Evolutionary conservation across 345 rosid species (phyloP), one percentile per base, ranked within the genome.

Genomic region (Populus deltoides): DNA sequence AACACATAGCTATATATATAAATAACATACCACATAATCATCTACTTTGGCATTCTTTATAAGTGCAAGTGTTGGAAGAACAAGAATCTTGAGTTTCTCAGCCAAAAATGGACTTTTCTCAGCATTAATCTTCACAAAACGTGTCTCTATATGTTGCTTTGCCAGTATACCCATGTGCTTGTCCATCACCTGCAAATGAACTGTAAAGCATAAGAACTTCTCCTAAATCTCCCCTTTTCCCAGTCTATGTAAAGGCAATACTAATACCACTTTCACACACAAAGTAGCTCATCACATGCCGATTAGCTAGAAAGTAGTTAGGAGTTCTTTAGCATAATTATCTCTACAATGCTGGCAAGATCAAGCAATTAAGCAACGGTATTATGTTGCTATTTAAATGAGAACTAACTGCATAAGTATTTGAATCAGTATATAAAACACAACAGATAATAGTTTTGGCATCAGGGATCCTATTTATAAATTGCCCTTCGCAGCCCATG

Each of bases 31-130:
- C 98, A 93, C 97, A 77, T 93, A 97, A 78, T 97, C 96, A 82
- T 97, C 99, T 31, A 97, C 97, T 91, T 94, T 97, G 70, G 98
- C 92, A 82, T 92, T 94, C 90, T 92, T 97, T 15, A 97, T 85
- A 10, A 97, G 97, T 22, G 97, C 98, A 75, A 97, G 92, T 17
- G 99, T 97, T 0, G 99, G 99, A 79, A 97, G 98, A 78, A 94
- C 97, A 31, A 86, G 82, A 29, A 97, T 94, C 91, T 91, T 97
- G 38, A 97, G 95, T 82, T 83, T 91, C 85, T 97, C 99, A 6
- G 99, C 91, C 82, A 97, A 87, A 68, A 94, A 97, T 7, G 98
- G 98, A 84, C 97, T 97, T 85, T 97, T 97, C 92, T 97, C 99
- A 0, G 98, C 99, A n/a, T 94, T 89, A 12, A 94, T 90, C 84